Evolutionary conservation across 1,139 yeast species (phyloP), one percentile per base, ranked within the genome.

Genomic region (Sugiyamaella japonica): DNA sequence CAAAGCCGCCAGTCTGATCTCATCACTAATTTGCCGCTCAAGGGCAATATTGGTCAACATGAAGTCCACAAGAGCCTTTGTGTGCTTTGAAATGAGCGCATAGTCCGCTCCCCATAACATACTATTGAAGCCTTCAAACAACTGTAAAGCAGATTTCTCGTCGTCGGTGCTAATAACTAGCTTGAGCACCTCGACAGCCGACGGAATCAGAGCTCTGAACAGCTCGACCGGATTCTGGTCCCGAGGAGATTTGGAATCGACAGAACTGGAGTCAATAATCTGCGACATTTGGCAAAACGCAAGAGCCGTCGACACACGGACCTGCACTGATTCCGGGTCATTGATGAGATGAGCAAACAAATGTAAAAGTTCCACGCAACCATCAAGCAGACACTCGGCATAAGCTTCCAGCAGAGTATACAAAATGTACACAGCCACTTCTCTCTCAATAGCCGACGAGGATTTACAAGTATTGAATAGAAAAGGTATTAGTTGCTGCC

Each of bases 101-200:
- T 87, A 76, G 65, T 91, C 97, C 62, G 86, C 76, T 66, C 85
- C 77, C 25, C 25, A 20, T 55, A 90, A 76, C 67, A 95, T 79
- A 61, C 87, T 84, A 74, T 86, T 89, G 76, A 93, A 85, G 48
- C 89, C 88, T 70, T 87, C 91, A 76, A 91, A 93, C 46, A 90
- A 82, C 62, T 84, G 83, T 72, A 81, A 83, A 51, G 91, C 86
- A 60, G 82, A 78, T 60, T 83, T 90, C 39, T 81, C 75, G 66
- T 93, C 97, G 63, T 83, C 86, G 46, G 81, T 78, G 52, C 79
- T 73, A 56, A 93, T 81, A 48, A 86, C 86, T 66, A 85, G 88
- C 70, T 85, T 84, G 69, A 93, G 80, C 31, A 91, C 96, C 50
- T 82, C 80, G 55, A 93, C 87, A 84, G 91, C 86, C 29, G 82